These are phyloP conservation scores for Scedosporium boydii DNA, from an alignment of 2,329 filamentous ascomycete species.

Conservation along the genomic window DNA sequence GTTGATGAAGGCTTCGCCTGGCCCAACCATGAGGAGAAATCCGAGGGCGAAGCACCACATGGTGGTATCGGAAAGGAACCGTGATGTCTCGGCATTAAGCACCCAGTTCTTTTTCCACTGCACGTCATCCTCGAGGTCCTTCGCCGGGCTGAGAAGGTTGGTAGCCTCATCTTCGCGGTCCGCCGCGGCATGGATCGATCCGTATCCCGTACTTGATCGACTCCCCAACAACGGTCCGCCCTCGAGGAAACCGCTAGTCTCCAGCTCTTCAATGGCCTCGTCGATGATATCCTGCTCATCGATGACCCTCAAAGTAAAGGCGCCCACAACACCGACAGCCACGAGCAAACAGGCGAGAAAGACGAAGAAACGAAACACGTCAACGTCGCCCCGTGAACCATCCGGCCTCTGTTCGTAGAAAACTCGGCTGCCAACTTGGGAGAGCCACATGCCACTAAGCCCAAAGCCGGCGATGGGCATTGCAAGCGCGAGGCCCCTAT, in stretches of 20 bases:
- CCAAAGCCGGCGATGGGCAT: constrained; percentile 89
- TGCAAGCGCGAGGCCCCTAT: constrained; percentile 81
- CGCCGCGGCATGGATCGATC: constrained; percentile 38
- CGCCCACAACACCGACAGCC: constrained; percentile 61
- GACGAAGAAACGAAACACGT: constrained; percentile 80
- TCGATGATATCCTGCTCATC: constrained; percentile 84
- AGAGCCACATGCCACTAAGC: constrained; percentile 91
- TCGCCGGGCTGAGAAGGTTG: constrained; percentile 26
- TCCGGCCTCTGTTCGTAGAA: constrained; percentile 61
- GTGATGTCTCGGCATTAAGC: constrained; percentile 79
- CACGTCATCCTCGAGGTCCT: constrained; percentile 32
- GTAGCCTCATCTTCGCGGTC: constrained; percentile 35
- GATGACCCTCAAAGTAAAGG: constrained; percentile 66
- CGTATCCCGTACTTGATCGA: constrained; percentile 48
- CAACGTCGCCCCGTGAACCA: constrained; percentile 52
- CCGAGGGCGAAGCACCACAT: constrained; percentile 93
- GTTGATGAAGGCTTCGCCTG: constrained; percentile 97
- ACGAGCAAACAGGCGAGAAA: constrained; percentile 70
- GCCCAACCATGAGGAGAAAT: constrained; percentile 88
- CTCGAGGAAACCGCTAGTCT: constrained; percentile 73
- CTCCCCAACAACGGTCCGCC: constrained; percentile 63
- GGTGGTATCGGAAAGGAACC: constrained; percentile 77
- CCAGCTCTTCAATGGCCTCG: constrained; percentile 81
- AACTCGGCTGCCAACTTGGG: constrained; percentile 72
- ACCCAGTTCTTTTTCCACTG: constrained; percentile 77